These are phyloP conservation scores for Pseudozyma thailandica DNA, from an alignment of 1,284 basidiomycete genomes.

Conservation along the genomic window DNA sequence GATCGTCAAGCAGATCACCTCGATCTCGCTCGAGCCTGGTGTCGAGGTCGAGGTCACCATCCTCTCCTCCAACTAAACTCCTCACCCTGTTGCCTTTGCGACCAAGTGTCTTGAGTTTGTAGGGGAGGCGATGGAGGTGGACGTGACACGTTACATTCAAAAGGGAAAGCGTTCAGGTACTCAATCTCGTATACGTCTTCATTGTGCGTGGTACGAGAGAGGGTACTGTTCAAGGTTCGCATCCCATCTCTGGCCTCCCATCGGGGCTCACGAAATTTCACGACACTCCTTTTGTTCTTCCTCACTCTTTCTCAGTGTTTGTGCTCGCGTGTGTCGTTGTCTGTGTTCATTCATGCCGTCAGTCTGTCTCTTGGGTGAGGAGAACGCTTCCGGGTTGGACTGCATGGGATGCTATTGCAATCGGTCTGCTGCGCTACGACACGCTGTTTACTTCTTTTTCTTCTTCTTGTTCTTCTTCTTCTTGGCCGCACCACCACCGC, in stretches of 20 bases:
- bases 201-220: conserved; percentile 21
- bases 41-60: conserved; percentile 99
- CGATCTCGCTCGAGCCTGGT: conserved; percentile 97
- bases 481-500: conserved; percentile 1
- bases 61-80: conserved; percentile 72
- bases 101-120: neutral
- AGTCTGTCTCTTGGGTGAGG: no score
- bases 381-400: no score
- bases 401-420: no score
- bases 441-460: conserved; percentile 31
- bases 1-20: conserved; percentile 99
- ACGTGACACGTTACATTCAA: conserved; percentile 11
- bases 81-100: neutral
- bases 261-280: conserved; percentile 30
- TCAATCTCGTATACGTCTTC: conserved; percentile 15
- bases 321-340: neutral
- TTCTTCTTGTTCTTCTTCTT: conserved; percentile 46
- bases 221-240: conserved; percentile 11
- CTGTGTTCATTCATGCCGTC: neutral
- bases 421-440: no score
- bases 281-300: conserved; percentile 15
- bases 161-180: conserved; percentile 17
- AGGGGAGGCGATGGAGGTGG: neutral
- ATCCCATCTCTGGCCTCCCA: conserved; percentile 8
- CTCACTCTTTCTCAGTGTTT: neutral